These are phyloP conservation scores for Neurospora sp. DNA, from an alignment of 495 filamentous ascomycete species.

Conservation along the genomic window DNA sequence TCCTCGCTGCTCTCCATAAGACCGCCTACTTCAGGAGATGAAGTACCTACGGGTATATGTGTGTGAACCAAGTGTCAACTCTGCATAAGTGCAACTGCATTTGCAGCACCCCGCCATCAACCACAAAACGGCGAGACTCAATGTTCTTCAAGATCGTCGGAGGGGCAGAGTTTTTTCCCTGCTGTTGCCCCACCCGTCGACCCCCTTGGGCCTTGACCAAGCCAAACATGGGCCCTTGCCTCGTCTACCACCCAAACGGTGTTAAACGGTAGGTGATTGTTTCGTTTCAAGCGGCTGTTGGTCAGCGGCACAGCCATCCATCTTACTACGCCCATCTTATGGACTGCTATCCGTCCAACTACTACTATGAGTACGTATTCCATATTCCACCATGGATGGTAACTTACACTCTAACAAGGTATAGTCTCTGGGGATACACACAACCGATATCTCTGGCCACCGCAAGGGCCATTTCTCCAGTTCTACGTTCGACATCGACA, in stretches of 20 bases:
- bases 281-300: constrained; percentile 13
- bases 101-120: background rate
- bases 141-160: background rate
- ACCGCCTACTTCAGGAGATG: background rate
- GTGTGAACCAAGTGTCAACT: background rate
- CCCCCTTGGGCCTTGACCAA: background rate
- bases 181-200: background rate
- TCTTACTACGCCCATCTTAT: background rate
- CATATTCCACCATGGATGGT: background rate
- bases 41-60: background rate
- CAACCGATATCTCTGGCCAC: background rate
- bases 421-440: background rate
- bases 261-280: background rate
- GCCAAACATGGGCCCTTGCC: background rate
- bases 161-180: background rate
- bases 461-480: background rate
- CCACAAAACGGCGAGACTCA: background rate
- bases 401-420: background rate
- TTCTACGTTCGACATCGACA: background rate
- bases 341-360: background rate
- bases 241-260: background rate
- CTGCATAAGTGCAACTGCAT: background rate
- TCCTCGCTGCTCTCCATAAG: background rate
- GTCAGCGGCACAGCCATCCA: constrained; percentile 16
- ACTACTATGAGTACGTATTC: background rate